Evolutionary conservation across 139 green algal genomes (phyloP), one percentile per base, ranked within the genome.

Genomic region (Chlorokybus atmophyticus): DNA sequence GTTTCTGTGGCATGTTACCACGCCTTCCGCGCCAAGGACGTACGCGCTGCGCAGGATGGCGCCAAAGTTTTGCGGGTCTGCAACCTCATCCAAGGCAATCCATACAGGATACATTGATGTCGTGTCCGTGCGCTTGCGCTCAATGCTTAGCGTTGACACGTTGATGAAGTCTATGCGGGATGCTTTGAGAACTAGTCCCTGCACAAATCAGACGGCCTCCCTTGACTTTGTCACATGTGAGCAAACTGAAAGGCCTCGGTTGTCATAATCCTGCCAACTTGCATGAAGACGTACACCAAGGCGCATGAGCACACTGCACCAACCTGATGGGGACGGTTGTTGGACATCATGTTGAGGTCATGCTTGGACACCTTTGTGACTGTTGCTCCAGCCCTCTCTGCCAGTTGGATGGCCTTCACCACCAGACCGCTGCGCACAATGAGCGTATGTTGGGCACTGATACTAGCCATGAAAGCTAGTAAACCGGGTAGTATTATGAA

Each of bases 71-170:
- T 93, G 83, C 70, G 67, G 67, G 41, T 75, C 67, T 32, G 42
- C 14, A 0, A 94, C 81, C 65, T 95, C 84, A 50, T 95, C 87
- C 44, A 95, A 73, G 21, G 78, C 84, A 41, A 95, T 50, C 87
- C 87, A 95, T 29, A 59, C 7, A 2, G 58, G 57, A 2, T 3
- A 27, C 14, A n/a, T n/a, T n/a, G 24, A 25, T 31, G 29, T 29
- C 25, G 19, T 24, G 2, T 47, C 51, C 55, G 6, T 64, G 42
- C 57, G 58, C 4, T 65, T 52, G 48, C 31, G 25, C 25, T 52
- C n/a, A 0, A 56, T 25, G 0, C 79, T 75, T 8, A 90, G 62
- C 24, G 27, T 39, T 10, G 89, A 73, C 29, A 90, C 32, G 0
- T 35, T 3, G n/a, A 67, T 42, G 59, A 78, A 87, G 0, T 77